A percentile compares a stretch with the other conserved stretches of the same genome.
Conservation (phyloP, 73 alveolate genomes). For the Effrenium voratum region DNA sequence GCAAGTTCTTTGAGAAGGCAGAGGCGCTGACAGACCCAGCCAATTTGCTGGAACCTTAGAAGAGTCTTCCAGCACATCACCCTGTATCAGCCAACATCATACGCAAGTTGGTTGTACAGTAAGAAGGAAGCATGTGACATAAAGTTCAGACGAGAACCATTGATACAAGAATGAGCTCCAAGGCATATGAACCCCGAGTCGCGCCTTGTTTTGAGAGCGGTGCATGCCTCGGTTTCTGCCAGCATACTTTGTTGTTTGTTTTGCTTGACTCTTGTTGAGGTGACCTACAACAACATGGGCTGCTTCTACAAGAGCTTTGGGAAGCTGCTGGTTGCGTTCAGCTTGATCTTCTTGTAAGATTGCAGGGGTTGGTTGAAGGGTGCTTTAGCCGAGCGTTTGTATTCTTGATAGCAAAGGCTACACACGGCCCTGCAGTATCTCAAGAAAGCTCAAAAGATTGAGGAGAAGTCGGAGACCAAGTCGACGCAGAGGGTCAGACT, state of each 20-base stretch:
- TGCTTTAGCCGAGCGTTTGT: neutral
- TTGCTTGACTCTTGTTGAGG: neutral
- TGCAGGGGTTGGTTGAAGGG: neutral
- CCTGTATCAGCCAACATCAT: no score
- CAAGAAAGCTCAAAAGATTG: slow-evolving; percentile 95
- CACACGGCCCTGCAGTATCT: slow-evolving; percentile 95
- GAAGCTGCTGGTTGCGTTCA: slow-evolving; percentile 25
- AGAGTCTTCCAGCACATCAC: no score
- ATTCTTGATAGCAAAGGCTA: slow-evolving; percentile 3
- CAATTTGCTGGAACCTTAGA: slow-evolving; percentile 29
- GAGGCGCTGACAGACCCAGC: slow-evolving; percentile 94
- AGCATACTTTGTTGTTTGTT: neutral
- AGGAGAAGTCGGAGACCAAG: slow-evolving; percentile 46
- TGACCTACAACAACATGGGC: slow-evolving; percentile 96
- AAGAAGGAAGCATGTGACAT: no score
- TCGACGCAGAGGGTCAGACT: neutral
- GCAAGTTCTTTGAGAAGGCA: slow-evolving; percentile 93
- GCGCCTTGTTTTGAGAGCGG: slow-evolving; percentile 86
- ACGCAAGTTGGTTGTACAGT: no score
- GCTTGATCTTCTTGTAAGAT: neutral
- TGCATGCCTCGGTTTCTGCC: neutral
- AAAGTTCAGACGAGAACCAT: no score
- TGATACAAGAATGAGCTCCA: no score
- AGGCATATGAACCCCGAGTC: slow-evolving; percentile 93
- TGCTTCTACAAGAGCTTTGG: slow-evolving; percentile 96